Conservation (phyloP, 208 protist species). For the Acanthamoeba culbertsoni region DNA sequence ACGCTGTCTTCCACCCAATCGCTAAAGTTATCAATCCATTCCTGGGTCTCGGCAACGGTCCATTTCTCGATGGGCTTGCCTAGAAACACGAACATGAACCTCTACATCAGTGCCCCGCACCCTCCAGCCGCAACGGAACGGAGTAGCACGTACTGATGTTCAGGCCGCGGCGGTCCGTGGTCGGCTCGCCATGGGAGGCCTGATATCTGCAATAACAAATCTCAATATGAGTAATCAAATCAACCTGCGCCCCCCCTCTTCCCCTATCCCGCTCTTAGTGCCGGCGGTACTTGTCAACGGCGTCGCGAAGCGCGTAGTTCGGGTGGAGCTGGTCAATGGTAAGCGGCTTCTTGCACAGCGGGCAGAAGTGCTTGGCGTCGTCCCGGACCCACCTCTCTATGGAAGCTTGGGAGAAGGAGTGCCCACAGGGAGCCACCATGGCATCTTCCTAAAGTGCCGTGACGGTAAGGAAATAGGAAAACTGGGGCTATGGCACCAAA, state of each 20-base stretch:
- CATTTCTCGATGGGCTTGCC: neutral
- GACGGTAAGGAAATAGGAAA: neutral
- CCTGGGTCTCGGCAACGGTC: neutral
- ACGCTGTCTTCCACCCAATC: conserved; percentile 29
- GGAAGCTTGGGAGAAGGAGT: neutral
- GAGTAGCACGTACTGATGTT: neutral
- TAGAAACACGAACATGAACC: neutral
- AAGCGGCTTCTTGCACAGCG: neutral
- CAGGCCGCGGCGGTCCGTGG: neutral
- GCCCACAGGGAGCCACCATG: neutral
- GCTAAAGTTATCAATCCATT: neutral
- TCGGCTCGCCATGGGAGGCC: neutral
- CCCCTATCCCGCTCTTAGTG: too few relatives aligned
- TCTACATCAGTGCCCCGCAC: too few relatives aligned
- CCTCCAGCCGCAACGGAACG: too few relatives aligned
- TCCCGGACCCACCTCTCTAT: conserved; percentile 15
- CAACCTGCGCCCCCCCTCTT: neutral
- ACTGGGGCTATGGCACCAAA: neutral
- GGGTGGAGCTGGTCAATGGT: neutral
- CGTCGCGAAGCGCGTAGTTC: conserved; percentile 1
- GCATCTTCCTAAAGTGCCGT: too few relatives aligned
- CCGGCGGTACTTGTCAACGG: conserved; percentile 46
- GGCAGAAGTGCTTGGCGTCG: conserved; percentile 28
- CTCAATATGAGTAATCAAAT: neutral
- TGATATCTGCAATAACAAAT: neutral